Conservation (phyloP, 2,329 filamentous ascomycete genomes). For the Aspergillus sp. region DNA sequence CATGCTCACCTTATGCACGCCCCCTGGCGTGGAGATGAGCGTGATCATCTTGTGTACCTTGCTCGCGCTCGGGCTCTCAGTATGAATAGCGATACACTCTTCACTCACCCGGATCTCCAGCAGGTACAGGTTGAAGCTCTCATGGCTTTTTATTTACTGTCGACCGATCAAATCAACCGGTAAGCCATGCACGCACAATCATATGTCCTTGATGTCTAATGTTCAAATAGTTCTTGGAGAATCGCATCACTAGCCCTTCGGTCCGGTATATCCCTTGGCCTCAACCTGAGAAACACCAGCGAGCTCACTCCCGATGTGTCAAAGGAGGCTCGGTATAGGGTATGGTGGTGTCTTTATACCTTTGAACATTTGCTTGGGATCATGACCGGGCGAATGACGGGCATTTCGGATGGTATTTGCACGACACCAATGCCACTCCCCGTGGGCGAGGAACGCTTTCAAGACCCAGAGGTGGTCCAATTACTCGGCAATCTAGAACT, state of each 20-base stretch:
- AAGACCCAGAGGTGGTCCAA: slow-evolving; percentile 37
- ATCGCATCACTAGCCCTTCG: slow-evolving; percentile 48
- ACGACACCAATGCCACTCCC: slow-evolving; percentile 49
- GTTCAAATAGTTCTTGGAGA: slow-evolving; percentile 44
- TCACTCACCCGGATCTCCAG: slow-evolving; percentile 51
- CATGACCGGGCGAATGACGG: slow-evolving; percentile 52
- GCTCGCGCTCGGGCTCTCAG: slow-evolving; percentile 49
- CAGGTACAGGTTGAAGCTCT: slow-evolving; percentile 51
- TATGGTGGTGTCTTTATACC: slow-evolving; percentile 52
- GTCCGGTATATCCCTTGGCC: slow-evolving; percentile 47
- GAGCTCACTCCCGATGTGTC: slow-evolving; percentile 41
- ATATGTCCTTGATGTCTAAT: not conserved
- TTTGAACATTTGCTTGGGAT: slow-evolving; percentile 51
- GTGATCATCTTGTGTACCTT: slow-evolving; percentile 51
- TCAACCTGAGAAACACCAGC: slow-evolving; percentile 51
- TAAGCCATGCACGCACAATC: slow-evolving; percentile 25
- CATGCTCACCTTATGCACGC: slow-evolving; percentile 49
- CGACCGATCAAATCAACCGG: slow-evolving; percentile 51
- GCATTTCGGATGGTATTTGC: slow-evolving; percentile 48
- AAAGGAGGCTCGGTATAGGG: slow-evolving; percentile 51
- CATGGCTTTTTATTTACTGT: slow-evolving; percentile 49
- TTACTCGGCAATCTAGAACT: slow-evolving; percentile 37
- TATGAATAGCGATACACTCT: slow-evolving; percentile 48
- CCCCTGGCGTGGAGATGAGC: slow-evolving; percentile 46
- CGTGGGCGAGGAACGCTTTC: slow-evolving; percentile 45